phyloP scores from a whole-genome alignment of 768 basidiomycete genomes.

The Amyloporia xantha region DNA sequence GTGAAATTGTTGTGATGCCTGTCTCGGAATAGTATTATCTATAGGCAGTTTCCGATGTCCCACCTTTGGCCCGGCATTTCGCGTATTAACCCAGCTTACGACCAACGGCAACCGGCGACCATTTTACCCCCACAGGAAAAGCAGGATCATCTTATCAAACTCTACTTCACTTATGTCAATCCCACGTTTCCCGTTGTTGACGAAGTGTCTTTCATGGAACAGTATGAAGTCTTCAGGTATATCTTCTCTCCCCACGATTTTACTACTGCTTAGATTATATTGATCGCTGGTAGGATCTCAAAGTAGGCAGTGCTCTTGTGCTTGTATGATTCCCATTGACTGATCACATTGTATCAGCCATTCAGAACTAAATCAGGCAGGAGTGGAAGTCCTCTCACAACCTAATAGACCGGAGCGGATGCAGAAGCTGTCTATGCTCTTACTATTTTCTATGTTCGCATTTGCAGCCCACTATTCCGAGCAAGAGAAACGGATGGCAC shows the following conservation, averaged over 20 bases:
- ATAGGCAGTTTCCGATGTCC: constrained; percentile 50
- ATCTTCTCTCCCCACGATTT: neutral
- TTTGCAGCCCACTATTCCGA: constrained; percentile 63
- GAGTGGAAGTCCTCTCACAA: neutral
- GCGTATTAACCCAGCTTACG: neutral
- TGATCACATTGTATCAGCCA: neutral
- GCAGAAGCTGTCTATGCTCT: constrained; percentile 54
- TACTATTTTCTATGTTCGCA: constrained; percentile 77
- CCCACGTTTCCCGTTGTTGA: constrained; percentile 76
- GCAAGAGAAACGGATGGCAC: neutral
- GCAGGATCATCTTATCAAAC: constrained; percentile 62
- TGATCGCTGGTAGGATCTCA: constrained; percentile 1
- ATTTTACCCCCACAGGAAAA: constrained; percentile 55
- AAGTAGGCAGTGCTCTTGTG: neutral
- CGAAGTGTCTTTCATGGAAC: constrained; percentile 58
- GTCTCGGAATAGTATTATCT: neutral
- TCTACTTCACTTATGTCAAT: constrained; percentile 81
- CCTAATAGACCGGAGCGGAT: constrained; percentile 36
- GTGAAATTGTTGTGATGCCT: too few relatives aligned
- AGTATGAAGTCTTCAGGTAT: constrained; percentile 29
- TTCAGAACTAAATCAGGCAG: neutral
- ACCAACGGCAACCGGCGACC: constrained; percentile 22
- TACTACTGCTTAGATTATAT: neutral
- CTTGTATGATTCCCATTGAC: too few relatives aligned
- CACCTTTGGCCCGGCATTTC: constrained; percentile 54